These are phyloP conservation scores for Lavandula angustifolia DNA, from an alignment of 257 asterid genomes.

Conservation along the genomic window DNA sequence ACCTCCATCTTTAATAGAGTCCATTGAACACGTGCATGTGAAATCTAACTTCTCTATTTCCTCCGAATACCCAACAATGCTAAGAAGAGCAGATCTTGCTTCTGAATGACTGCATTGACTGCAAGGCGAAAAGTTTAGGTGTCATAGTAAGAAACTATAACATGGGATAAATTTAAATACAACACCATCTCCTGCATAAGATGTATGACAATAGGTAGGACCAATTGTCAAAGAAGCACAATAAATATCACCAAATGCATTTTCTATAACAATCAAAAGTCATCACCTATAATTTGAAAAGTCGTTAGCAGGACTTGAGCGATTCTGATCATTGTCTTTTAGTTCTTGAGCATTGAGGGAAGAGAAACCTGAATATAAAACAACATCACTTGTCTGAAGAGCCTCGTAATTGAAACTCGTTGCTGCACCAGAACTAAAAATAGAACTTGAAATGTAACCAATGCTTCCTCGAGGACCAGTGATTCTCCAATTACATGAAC, in stretches of 20 bases:
- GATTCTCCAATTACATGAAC: slow-evolving; percentile 88
- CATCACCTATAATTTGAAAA: slow-evolving; percentile 48
- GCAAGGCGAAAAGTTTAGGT: slow-evolving; percentile 32
- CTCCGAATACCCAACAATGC: slow-evolving; percentile 47
- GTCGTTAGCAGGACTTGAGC: slow-evolving; percentile 29
- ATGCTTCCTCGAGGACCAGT: slow-evolving; percentile 59
- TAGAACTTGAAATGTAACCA: slow-evolving; percentile 69
- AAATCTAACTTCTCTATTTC: slow-evolving; percentile 75
- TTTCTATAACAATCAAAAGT: slow-evolving; percentile 18
- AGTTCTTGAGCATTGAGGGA: slow-evolving; percentile 33
- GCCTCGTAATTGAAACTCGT: slow-evolving; percentile 56
- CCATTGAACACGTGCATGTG: slow-evolving; percentile 67
- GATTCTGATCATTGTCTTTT: slow-evolving; percentile 34
- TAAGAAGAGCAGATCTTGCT: slow-evolving; percentile 35
- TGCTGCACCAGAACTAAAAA: slow-evolving; percentile 54
- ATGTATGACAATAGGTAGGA: slow-evolving; percentile 13
- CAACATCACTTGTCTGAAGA: slow-evolving; percentile 64
- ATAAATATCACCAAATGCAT: not conserved
- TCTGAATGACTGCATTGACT: slow-evolving; percentile 50
- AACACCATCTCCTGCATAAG: slow-evolving; percentile 12
- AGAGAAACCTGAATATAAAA: slow-evolving; percentile 67
- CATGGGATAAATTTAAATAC: slow-evolving; percentile 1
- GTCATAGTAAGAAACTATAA: slow-evolving; percentile 24
- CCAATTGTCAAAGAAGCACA: slow-evolving; percentile 1
- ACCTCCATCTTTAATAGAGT: slow-evolving; percentile 66